Conservation (phyloP, 106 monocot genomes). For the Dioscorea alata region DNA sequence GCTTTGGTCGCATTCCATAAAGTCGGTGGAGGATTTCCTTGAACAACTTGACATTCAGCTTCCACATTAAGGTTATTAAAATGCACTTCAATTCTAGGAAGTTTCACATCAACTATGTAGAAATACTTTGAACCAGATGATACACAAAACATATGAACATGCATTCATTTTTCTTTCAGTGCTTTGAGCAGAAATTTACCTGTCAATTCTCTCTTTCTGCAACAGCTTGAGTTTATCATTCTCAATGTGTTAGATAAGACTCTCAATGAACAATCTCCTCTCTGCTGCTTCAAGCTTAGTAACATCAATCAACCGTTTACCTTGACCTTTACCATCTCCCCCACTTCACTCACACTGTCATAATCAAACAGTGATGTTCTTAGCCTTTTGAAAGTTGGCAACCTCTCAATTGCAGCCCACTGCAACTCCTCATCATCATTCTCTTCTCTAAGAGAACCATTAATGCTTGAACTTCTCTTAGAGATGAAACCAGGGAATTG, state of each 20-base stretch:
- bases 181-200: slow-evolving; percentile 18
- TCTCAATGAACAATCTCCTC: slow-evolving; percentile 43
- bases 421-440: not conserved
- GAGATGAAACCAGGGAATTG: too few species aligned
- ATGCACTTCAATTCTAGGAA: slow-evolving; percentile 59
- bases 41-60: slow-evolving; percentile 57
- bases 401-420: too few species aligned
- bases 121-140: not conserved
- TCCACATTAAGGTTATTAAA: slow-evolving; percentile 50
- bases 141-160: not conserved
- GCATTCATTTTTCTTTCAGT: not conserved
- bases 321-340: too few species aligned
- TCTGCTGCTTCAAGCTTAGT: slow-evolving; percentile 36
- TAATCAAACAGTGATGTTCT: too few species aligned
- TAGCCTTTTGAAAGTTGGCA: too few species aligned
- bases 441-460: too few species aligned
- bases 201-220: slow-evolving; percentile 63
- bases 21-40: slow-evolving; percentile 66
- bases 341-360: too few species aligned
- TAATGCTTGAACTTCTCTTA: too few species aligned
- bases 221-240: too few species aligned
- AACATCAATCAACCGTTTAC: slow-evolving; percentile 25
- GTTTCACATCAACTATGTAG: slow-evolving; percentile 45
- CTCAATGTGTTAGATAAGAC: slow-evolving; percentile 30
- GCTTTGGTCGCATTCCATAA: slow-evolving; percentile 47